Evolutionary conservation across 768 basidiomycete genomes (phyloP).

Genomic region (Tubosaeta sp.): DNA sequence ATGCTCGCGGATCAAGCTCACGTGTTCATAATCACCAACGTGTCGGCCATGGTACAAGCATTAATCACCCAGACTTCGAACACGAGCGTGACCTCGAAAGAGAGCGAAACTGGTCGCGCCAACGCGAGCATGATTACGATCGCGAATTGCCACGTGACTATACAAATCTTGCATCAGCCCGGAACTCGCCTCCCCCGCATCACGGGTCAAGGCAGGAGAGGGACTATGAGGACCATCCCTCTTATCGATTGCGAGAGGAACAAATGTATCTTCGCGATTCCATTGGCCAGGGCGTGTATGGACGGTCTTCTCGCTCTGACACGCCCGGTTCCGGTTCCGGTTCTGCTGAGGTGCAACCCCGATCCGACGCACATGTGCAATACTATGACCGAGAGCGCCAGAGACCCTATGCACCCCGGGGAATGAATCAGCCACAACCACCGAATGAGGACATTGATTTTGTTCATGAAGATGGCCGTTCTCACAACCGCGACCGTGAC

Average conservation of each 20-base stretch:
- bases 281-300: constrained; percentile 27
- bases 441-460: constrained; percentile 48
- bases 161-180: constrained; percentile 23
- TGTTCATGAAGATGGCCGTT: constrained; percentile 51
- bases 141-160: constrained; percentile 33
- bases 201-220: constrained; percentile 35
- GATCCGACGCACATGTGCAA: constrained; percentile 44
- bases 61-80: constrained; percentile 38
- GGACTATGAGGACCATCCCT: constrained; percentile 26
- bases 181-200: constrained; percentile 42
- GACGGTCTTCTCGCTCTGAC: constrained; percentile 49
- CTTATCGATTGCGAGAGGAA: constrained; percentile 29
- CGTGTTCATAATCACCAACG: constrained; percentile 65
- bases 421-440: constrained; percentile 37
- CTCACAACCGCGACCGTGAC: constrained; percentile 35
- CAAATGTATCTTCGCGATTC: constrained; percentile 29
- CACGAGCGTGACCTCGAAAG: constrained; percentile 45
- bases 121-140: constrained; percentile 42
- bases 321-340: constrained; percentile 57
- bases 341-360: constrained; percentile 44
- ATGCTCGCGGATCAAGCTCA: constrained; percentile 31
- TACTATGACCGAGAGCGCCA: constrained; percentile 48
- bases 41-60: constrained; percentile 56
- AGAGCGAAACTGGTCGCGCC: constrained; percentile 36
- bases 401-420: constrained; percentile 49